A percentile compares a stretch with the other conserved stretches of the same genome.
Evolutionary conservation across 257 asterid species (phyloP).

Genomic region (Leptodermis oblonga): DNA sequence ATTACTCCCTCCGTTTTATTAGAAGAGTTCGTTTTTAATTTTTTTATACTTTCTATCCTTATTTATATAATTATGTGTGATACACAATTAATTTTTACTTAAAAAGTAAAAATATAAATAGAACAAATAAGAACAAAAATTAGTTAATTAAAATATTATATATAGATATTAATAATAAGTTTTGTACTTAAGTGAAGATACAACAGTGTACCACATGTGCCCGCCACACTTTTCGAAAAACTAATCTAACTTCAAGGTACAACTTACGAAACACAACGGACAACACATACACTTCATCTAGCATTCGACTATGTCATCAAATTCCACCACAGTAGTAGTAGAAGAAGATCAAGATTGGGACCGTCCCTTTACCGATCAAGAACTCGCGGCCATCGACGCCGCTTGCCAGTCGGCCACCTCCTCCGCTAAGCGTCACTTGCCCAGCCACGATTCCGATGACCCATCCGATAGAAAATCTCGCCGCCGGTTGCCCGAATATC

Average conservation of each 20-base stretch:
- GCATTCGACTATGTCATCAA: not conserved
- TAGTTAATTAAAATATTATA: too few species aligned
- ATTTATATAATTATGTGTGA: too few species aligned
- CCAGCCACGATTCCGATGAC: slow-evolving; percentile 12
- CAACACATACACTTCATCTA: not conserved
- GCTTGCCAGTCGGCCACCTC: slow-evolving; percentile 36
- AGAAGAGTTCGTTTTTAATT: too few species aligned
- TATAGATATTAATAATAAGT: too few species aligned
- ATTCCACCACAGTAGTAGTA: not conserved
- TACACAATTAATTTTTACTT: too few species aligned
- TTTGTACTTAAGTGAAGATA: too few species aligned
- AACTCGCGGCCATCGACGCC: slow-evolving; percentile 62
- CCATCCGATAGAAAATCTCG: slow-evolving; percentile 33
- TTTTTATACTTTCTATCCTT: too few species aligned
- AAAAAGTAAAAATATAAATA: too few species aligned
- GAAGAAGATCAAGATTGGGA: slow-evolving; percentile 44
- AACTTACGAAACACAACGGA: not conserved
- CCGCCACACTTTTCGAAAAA: not conserved
- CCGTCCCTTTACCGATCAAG: slow-evolving; percentile 66
- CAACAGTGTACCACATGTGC: not conserved
- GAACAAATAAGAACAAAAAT: too few species aligned
- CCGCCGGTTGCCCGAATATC: slow-evolving; percentile 74
- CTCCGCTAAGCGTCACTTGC: slow-evolving; percentile 30
- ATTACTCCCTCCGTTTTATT: too few species aligned
- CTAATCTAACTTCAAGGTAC: not conserved